These are phyloP conservation scores for Ustilago trichophora DNA, from an alignment of 1,284 basidiomycete species.

Conservation along the genomic window DNA sequence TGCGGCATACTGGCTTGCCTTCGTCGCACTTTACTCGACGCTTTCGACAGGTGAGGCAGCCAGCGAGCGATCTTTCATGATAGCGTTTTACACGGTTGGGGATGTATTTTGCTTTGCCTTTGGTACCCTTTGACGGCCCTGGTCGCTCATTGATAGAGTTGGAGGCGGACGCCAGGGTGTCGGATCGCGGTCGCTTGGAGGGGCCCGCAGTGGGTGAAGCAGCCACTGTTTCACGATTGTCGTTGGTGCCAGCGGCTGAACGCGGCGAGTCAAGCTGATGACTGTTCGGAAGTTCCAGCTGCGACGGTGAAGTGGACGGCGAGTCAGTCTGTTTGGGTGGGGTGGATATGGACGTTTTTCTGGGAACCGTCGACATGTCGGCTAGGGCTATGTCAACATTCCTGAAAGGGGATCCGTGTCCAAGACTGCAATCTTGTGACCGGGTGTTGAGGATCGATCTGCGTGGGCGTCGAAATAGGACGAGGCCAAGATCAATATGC, in stretches of 20 bases:
- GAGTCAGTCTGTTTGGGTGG: neutral
- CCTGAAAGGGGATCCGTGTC: no score
- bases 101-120: slow-evolving; percentile 43
- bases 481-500: no score
- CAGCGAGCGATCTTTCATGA: slow-evolving; percentile 37
- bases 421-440: neutral
- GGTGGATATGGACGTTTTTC: slow-evolving; percentile 4
- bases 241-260: neutral
- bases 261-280: neutral
- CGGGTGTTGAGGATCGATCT: neutral
- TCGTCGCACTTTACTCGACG: slow-evolving; percentile 46
- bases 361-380: slow-evolving; percentile 9
- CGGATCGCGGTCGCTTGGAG: slow-evolving; percentile 3
- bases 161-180: neutral
- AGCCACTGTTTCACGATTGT: neutral
- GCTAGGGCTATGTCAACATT: neutral
- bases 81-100: slow-evolving; percentile 43
- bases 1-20: slow-evolving; percentile 24
- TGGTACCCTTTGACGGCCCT: slow-evolving; percentile 28
- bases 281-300: no score
- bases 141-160: neutral
- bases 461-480: neutral
- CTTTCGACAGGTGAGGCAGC: slow-evolving; percentile 41
- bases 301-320: neutral
- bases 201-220: neutral